phyloP scores from a whole-genome alignment of 2,329 filamentous ascomycete genomes.

The Fusarium nematophilum region DNA sequence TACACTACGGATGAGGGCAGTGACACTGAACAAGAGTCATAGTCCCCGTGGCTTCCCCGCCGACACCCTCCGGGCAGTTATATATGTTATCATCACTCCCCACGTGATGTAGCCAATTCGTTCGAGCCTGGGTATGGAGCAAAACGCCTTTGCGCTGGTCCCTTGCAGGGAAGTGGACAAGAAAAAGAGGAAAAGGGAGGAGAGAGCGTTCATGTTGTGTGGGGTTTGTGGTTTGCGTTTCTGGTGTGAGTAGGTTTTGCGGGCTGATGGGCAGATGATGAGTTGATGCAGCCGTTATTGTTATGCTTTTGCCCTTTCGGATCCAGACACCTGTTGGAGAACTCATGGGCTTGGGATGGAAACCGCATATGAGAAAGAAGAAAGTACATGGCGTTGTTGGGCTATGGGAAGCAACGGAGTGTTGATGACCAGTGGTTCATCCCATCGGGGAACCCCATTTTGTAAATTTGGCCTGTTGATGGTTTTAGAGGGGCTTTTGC shows the following conservation, averaged over 20 bases:
- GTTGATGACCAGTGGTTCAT: conserved; percentile 18
- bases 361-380: conserved; percentile 32
- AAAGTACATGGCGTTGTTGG: conserved; percentile 44
- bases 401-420: conserved; percentile 28
- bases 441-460: conserved; percentile 16
- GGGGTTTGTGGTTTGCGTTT: conserved; percentile 16
- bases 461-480: conserved; percentile 23
- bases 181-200: conserved; percentile 12
- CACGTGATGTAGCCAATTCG: conserved; percentile 31
- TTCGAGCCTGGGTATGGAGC: conserved; percentile 23
- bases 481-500: conserved; percentile 17
- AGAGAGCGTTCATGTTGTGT: conserved; percentile 7
- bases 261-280: not conserved
- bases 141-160: conserved; percentile 17
- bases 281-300: not conserved
- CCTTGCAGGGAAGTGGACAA: not conserved
- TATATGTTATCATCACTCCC: conserved; percentile 35
- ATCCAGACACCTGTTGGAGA: conserved; percentile 9
- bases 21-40: conserved; percentile 46
- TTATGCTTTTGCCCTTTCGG: conserved; percentile 22
- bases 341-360: conserved; percentile 27
- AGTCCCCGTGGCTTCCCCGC: conserved; percentile 10
- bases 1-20: conserved; percentile 40
- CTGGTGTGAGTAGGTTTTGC: conserved; percentile 8
- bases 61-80: conserved; percentile 17